These are phyloP conservation scores for Pseudevernia furfuracea DNA, from an alignment of 495 filamentous ascomycete species.

Conservation along the genomic window DNA sequence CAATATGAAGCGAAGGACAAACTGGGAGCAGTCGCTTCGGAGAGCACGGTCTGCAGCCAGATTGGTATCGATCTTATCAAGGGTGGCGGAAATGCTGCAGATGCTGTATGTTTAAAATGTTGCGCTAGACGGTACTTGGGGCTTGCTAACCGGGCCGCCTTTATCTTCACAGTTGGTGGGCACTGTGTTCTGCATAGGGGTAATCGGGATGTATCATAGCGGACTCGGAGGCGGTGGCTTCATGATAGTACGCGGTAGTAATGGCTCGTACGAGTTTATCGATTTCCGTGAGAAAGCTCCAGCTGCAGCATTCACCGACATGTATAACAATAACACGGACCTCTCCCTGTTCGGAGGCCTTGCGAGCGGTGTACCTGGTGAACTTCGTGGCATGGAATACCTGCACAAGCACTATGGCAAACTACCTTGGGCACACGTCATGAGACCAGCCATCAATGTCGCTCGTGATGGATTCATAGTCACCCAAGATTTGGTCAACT, in stretches of 20 bases:
- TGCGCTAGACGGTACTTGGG: background rate
- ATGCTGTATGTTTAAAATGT: slow-evolving; percentile 44
- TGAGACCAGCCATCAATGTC: slow-evolving; percentile 64
- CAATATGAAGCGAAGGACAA: slow-evolving; percentile 33
- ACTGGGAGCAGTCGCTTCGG: slow-evolving; percentile 70
- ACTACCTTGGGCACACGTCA: slow-evolving; percentile 60
- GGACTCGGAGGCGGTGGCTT: slow-evolving; percentile 89
- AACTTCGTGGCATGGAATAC: slow-evolving; percentile 68
- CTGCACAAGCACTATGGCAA: slow-evolving; percentile 66
- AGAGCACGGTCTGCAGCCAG: slow-evolving; percentile 65
- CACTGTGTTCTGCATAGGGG: slow-evolving; percentile 66
- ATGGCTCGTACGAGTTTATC: slow-evolving; percentile 57
- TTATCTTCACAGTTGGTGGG: slow-evolving; percentile 47
- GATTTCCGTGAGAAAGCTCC: slow-evolving; percentile 86
- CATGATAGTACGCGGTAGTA: slow-evolving; percentile 52
- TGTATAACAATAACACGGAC: slow-evolving; percentile 58
- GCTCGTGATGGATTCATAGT: slow-evolving; percentile 70
- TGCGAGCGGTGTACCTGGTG: slow-evolving; percentile 75
- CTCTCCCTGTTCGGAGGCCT: slow-evolving; percentile 51
- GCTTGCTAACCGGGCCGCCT: background rate
- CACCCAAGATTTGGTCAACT: slow-evolving; percentile 58
- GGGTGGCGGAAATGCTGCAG: slow-evolving; percentile 65
- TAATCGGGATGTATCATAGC: slow-evolving; percentile 79
- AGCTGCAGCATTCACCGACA: slow-evolving; percentile 65
- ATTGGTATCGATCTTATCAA: slow-evolving; percentile 67